These are phyloP conservation scores for Arabidopsis thaliana DNA, from an alignment of 345 rosid genomes.

Conservation along the genomic window TAIR10.1 NC_003076.8:1912001-1912500, in stretches of 20 bases:
- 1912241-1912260: slow-evolving; percentile 61
- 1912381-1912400: slow-evolving; percentile 30
- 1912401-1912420: slow-evolving; percentile 15
- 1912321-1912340: slow-evolving; percentile 55
- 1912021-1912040: slow-evolving; percentile 45
- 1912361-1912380: slow-evolving; percentile 62
- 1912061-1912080: slow-evolving; percentile 51
- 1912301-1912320: slow-evolving; percentile 49
- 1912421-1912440: neutral
- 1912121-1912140: slow-evolving; percentile 53
- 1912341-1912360: slow-evolving; percentile 38
- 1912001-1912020: slow-evolving; percentile 40
- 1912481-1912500: slow-evolving; percentile 31
- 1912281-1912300: slow-evolving; percentile 48
- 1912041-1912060: slow-evolving; percentile 43
- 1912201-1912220: slow-evolving; percentile 60
- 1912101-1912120: slow-evolving; percentile 57
- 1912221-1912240: slow-evolving; percentile 68
- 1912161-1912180: slow-evolving; percentile 47
- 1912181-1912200: slow-evolving; percentile 27
- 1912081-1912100: slow-evolving; percentile 51
- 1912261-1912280: slow-evolving; percentile 37
- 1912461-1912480: slow-evolving; percentile 38
- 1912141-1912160: slow-evolving; percentile 53
- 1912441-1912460: slow-evolving; percentile 40